phyloP scores from a whole-genome alignment of 768 basidiomycete genomes.

The Mycena polygramma region DNA sequence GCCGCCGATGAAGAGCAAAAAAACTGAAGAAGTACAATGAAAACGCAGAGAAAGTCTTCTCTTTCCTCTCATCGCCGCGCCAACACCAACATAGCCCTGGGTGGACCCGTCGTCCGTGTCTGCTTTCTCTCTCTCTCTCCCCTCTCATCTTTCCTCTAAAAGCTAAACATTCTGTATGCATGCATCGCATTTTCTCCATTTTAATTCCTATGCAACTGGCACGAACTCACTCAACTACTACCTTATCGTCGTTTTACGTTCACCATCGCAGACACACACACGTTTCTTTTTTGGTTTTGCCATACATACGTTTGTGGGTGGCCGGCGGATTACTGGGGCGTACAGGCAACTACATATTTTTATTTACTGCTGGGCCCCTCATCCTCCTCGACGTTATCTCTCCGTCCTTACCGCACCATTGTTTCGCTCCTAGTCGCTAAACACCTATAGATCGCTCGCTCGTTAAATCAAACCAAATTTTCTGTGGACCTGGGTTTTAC shows the following conservation, averaged over 20 bases:
- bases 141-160: conserved; percentile 24
- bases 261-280: conserved; percentile 38
- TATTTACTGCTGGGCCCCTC: conserved; percentile 18
- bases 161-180: conserved; percentile 37
- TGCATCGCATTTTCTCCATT: conserved; percentile 26
- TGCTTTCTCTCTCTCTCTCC: conserved; percentile 13
- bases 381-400: conserved; percentile 14
- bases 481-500: not conserved
- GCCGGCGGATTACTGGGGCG: conserved; percentile 30
- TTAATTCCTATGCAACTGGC: conserved; percentile 37
- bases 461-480: conserved; percentile 30
- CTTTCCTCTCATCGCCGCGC: conserved; percentile 83
- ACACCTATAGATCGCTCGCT: conserved; percentile 30
- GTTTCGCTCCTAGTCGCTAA: conserved; percentile 29
- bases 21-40: conserved; percentile 91
- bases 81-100: conserved; percentile 38
- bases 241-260: conserved; percentile 46
- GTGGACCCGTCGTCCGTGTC: conserved; percentile 3
- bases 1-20: conserved; percentile 66
- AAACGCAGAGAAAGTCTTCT: conserved; percentile 87
- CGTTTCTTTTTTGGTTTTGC: conserved; percentile 35
- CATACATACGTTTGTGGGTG: conserved; percentile 36
- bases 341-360: conserved; percentile 24
- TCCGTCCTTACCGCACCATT: conserved; percentile 35
- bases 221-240: conserved; percentile 39